phyloP scores from a whole-genome alignment of 1,284 basidiomycete species.

The Ceratobasidium sp. region DNA sequence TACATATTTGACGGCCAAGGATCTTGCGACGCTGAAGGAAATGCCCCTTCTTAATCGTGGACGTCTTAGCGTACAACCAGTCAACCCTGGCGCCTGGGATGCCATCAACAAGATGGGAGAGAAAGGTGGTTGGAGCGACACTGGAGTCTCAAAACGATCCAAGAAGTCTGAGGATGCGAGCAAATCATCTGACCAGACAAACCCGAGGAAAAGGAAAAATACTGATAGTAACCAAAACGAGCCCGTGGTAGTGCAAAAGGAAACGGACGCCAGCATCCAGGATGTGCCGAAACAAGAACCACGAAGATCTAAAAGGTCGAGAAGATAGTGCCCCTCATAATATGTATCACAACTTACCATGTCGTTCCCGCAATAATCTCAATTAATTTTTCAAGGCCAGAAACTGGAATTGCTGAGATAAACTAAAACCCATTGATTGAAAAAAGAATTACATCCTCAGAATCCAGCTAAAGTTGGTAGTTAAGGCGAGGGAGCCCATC shows the following conservation, averaged over 20 bases:
- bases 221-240: background rate
- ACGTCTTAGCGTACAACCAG: constrained; percentile 88
- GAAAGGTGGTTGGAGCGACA: constrained; percentile 67
- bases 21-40: constrained; percentile 62
- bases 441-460: background rate
- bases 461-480: background rate
- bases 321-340: background rate
- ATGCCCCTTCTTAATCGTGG: constrained; percentile 90
- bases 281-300: background rate
- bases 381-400: background rate
- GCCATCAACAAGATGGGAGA: constrained; percentile 76
- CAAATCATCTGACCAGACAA: background rate
- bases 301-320: constrained; percentile 23
- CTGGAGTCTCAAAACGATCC: background rate
- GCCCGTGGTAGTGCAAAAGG: background rate
- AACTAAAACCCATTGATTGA: background rate
- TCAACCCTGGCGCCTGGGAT: constrained; percentile 77
- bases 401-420: background rate
- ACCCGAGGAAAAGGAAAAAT: constrained; percentile 3
- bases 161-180: background rate
- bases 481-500: constrained; percentile 15
- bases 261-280: background rate
- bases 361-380: background rate
- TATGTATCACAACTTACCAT: background rate
- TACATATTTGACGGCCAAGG: constrained; percentile 54